A percentile compares a stretch with the other conserved stretches of the same genome.
phyloP scores from a whole-genome alignment of 169 alveolate genomes.

The Eimeria necatrix region DNA sequence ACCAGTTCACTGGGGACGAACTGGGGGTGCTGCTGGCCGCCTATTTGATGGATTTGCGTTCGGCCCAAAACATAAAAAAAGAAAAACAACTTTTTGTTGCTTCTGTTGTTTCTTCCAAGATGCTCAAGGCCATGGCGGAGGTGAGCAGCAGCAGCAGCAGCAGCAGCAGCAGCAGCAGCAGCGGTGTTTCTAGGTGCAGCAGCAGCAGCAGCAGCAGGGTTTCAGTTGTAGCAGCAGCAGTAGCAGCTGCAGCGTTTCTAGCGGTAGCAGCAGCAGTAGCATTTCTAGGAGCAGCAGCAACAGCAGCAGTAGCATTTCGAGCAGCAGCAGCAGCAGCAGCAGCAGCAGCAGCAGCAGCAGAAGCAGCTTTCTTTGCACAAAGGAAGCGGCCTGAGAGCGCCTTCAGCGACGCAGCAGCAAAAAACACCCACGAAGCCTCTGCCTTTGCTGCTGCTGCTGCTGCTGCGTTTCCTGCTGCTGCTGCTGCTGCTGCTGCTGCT shows the following conservation, averaged over 20 bases:
- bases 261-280: no score
- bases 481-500: background rate
- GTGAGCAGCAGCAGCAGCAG: background rate
- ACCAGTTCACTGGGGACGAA: constrained; percentile 82
- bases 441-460: background rate
- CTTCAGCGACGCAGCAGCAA: no score
- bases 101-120: constrained; percentile 79
- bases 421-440: no score
- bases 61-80: constrained; percentile 21
- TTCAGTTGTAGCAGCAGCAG: no score
- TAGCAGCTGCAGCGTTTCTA: no score
- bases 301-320: no score
- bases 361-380: no score
- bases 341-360: no score
- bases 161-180: background rate
- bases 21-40: constrained; percentile 77
- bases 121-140: constrained; percentile 78
- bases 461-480: background rate
- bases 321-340: no score
- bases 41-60: background rate
- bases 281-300: no score
- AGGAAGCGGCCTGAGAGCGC: no score
- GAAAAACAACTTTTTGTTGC: background rate
- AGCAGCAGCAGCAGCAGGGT: no score
- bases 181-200: background rate